Percentiles rank a stretch among this genome's conserved stretches.
Evolutionary conservation across 2,329 filamentous ascomycete genomes (phyloP).

Genomic region (Penicillium janthinellum): DNA sequence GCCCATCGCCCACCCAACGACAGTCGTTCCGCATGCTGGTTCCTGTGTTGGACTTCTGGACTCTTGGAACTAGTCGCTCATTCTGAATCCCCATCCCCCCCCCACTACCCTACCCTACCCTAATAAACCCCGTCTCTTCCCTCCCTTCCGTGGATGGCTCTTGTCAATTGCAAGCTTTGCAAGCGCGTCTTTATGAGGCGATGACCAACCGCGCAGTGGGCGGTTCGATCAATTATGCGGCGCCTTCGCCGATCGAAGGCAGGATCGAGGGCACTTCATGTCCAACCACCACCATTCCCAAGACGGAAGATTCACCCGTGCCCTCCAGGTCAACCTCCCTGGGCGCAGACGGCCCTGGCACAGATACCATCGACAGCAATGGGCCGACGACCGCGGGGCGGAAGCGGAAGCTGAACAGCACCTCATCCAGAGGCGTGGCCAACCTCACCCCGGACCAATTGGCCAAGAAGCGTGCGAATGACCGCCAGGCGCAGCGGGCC

Average conservation of each 20-base stretch:
- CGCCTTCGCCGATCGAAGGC: conserved; percentile 28
- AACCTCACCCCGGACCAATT: conserved; percentile 86
- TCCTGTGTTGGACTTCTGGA: not conserved
- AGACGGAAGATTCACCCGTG: conserved; percentile 32
- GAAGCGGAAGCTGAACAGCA: conserved; percentile 47
- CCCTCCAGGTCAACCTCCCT: conserved; percentile 28
- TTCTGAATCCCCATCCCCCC: too few species aligned
- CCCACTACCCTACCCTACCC: not conserved
- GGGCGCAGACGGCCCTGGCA: conserved; percentile 24
- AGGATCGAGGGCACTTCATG: conserved; percentile 15
- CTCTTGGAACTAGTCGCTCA: conserved; percentile 2
- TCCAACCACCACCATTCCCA: conserved; percentile 15
- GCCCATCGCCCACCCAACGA: conserved; percentile 1
- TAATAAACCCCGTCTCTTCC: not conserved
- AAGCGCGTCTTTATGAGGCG: conserved; percentile 31
- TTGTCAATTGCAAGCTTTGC: conserved; percentile 19
- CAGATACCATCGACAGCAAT: conserved; percentile 18
- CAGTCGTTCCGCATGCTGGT: conserved; percentile 1
- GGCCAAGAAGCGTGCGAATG: conserved; percentile 87
- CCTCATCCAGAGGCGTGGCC: conserved; percentile 71
- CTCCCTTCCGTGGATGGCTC: conserved; percentile 31
- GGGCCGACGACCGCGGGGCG: conserved; percentile 33
- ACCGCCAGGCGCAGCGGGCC: conserved; percentile 56
- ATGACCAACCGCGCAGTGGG: conserved; percentile 37
- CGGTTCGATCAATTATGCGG: conserved; percentile 28